A percentile compares a stretch with the other conserved stretches of the same genome.
Evolutionary conservation across 345 rosid species (phyloP).

Genomic region (Syzygium oleosum): DNA sequence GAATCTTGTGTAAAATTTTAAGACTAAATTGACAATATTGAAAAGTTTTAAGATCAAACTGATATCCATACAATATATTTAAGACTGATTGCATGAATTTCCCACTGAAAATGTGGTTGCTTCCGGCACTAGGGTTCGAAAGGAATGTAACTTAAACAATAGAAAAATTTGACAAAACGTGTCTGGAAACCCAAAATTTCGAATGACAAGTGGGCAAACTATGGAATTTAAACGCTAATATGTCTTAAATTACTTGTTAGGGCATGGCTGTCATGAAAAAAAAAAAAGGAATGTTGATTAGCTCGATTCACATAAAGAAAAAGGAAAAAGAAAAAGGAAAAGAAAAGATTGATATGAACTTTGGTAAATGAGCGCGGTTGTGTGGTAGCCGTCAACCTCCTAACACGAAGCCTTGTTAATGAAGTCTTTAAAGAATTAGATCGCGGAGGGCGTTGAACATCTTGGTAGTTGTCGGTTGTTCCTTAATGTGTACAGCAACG

Average conservation of each 20-base stretch:
- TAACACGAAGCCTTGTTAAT: constrained; percentile 14
- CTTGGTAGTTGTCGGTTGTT: constrained; percentile 29
- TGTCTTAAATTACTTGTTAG: background rate
- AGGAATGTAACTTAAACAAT: background rate
- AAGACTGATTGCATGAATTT: background rate
- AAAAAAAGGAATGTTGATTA: background rate
- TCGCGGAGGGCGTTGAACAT: constrained; percentile 2
- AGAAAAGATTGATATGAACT: background rate
- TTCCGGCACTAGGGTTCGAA: background rate
- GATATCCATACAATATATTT: background rate
- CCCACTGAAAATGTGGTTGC: background rate
- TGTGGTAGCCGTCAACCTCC: constrained; percentile 13
- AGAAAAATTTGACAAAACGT: too few relatives aligned
- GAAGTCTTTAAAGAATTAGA: background rate
- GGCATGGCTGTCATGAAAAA: background rate
- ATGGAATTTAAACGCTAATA: background rate
- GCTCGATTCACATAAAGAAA: background rate
- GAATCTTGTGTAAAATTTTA: fast-evolving
- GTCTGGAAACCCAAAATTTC: background rate
- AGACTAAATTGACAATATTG: fast-evolving
- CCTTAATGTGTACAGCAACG: background rate
- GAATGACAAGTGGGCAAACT: background rate
- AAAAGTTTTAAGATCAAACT: background rate
- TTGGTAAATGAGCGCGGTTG: background rate
- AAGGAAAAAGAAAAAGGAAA: background rate